Evolutionary conservation across 345 rosid species (phyloP), one percentile per base, ranked within the genome.

Genomic region (Dimocarpus longan): DNA sequence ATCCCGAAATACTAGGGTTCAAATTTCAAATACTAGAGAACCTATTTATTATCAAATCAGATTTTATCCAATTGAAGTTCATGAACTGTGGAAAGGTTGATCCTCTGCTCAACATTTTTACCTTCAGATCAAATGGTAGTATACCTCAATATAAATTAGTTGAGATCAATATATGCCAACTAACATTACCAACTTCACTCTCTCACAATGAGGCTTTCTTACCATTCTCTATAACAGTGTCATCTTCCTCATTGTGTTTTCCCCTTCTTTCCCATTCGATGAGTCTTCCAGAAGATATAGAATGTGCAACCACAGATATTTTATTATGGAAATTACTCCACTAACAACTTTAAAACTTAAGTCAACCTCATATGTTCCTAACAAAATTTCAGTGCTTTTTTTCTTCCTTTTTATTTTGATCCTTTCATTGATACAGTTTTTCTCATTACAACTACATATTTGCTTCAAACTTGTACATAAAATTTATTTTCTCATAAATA

Each of bases 81-180:
- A 57, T 57, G 63, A n/a, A 57, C 11, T 7, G 63, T 57, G 63
- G 24, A n/a, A 57, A 18, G 63, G 63, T 57, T n/a, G 9, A n/a
- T 19, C 21, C 63, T 19, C 24, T 18, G 21, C 10, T 57, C 4
- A 6, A 57, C 63, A n/a, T 19, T 50, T 50, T 50, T 57, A 57
- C 26, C 24, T 57, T 57, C 1, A 4, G 24, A n/a, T n/a, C 24
- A 57, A 57, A 57, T 57, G 63, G 28, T 26, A 50, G 56, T 50
- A 57, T 57, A 57, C 24, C n/a, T 57, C 10, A 5, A 57, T 21
- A 59, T 59, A 59, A 6, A 18, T 59, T n/a, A 18, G 64, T 21
- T n/a, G 64, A 59, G 64, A 59, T 59, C 52, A 7, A n/a, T 59
- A 59, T 59, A 59, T 21, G 64, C 64, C 64, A 59, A 22, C 64